Evolutionary conservation across 1,284 basidiomycete genomes (phyloP).

Genomic region (Moniliella sp.): DNA sequence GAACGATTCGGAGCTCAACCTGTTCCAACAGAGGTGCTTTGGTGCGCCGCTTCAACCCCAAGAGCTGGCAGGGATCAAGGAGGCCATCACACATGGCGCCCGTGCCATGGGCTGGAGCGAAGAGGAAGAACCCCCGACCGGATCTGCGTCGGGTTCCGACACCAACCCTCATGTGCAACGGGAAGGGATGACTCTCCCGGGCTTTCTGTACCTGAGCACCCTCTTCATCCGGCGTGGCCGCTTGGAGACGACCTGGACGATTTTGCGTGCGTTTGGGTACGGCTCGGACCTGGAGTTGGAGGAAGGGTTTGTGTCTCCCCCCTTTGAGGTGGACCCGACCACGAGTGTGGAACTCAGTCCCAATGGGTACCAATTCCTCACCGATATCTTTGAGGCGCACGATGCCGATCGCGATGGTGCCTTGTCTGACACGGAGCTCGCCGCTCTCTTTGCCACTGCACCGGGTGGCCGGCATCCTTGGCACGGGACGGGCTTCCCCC

Average conservation of each 20-base stretch:
- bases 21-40: conserved; percentile 91
- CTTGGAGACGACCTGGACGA: conserved; percentile 93
- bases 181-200: conserved; percentile 63
- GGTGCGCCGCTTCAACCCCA: conserved; percentile 71
- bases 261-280: conserved; percentile 80
- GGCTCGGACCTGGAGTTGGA: conserved; percentile 66
- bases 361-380: conserved; percentile 84
- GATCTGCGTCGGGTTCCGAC: background rate
- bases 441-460: conserved; percentile 72
- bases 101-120: background rate
- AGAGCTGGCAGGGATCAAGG: conserved; percentile 51
- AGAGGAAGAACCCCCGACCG: too few species aligned
- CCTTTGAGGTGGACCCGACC: conserved; percentile 79
- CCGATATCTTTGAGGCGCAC: conserved; percentile 84
- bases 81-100: conserved; percentile 10
- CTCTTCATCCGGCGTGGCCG: conserved; percentile 89
- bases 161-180: conserved; percentile 26
- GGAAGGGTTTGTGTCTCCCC: conserved; percentile 12
- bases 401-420: conserved; percentile 96
- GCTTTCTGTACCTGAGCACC: conserved; percentile 83
- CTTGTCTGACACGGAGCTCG: conserved; percentile 60
- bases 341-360: conserved; percentile 85
- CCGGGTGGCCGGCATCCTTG: conserved; percentile 41
- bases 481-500: conserved; percentile 19
- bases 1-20: conserved; percentile 74